phyloP scores from a whole-genome alignment of 176 grass and related monocot species.

The Urochloa ruziziensis region DNA sequence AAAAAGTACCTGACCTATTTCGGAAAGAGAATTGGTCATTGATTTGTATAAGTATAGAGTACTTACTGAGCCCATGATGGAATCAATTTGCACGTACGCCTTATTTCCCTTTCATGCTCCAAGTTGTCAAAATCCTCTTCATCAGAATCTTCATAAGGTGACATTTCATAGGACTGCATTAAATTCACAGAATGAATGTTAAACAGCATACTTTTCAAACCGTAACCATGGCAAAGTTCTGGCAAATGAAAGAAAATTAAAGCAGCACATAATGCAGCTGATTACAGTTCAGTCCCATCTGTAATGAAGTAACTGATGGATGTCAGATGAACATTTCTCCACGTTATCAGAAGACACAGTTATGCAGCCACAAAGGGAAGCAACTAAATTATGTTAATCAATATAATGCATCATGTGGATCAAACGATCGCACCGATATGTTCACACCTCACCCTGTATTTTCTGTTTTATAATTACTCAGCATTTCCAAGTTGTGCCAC shows the following conservation, averaged over 20 bases:
- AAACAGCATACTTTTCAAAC: conserved; percentile 4
- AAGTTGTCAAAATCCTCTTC: conserved; percentile 40
- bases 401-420: not conserved
- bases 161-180: conserved; percentile 66
- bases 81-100: conserved; percentile 44
- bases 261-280: not conserved
- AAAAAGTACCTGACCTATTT: not conserved
- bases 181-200: conserved; percentile 2
- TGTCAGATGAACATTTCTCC: not conserved
- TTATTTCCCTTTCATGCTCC: conserved; percentile 46
- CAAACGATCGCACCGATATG: not conserved
- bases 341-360: not conserved
- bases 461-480: not conserved
- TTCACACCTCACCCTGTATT: not conserved
- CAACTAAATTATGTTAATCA: not conserved
- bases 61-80: conserved; percentile 63
- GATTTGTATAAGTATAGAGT: not conserved
- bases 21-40: not conserved
- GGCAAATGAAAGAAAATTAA: conserved; percentile 17
- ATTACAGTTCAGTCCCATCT: conserved; percentile 1
- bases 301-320: not conserved
- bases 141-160: conserved; percentile 71
- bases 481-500: not conserved
- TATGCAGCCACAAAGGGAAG: not conserved
- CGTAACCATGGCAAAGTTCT: not conserved